phyloP scores from a whole-genome alignment of 495 filamentous ascomycete genomes.

The Delitschia confertaspora region DNA sequence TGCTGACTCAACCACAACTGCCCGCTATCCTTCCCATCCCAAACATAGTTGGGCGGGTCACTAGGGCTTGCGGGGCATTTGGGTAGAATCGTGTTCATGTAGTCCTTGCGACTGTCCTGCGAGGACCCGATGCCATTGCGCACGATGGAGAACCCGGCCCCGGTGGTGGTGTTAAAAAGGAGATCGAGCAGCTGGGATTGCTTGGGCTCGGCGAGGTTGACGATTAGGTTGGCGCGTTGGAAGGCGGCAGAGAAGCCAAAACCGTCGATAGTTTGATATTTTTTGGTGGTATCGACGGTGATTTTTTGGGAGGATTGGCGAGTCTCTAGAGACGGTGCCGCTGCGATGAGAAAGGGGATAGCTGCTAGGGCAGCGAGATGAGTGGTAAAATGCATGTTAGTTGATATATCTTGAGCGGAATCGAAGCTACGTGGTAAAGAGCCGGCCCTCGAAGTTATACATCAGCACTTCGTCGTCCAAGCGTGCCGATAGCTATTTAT shows the following conservation, averaged over 20 bases:
- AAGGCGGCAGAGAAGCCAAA: conserved; percentile 24
- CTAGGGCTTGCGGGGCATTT: conserved; percentile 10
- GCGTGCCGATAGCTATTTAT: neutral
- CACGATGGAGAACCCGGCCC: conserved; percentile 24
- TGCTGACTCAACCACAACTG: conserved; percentile 23
- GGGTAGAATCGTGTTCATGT: conserved; percentile 37
- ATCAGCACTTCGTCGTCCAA: conserved; percentile 16
- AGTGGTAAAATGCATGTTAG: conserved; percentile 1
- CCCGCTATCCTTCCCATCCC: conserved; percentile 24
- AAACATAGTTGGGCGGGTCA: conserved; percentile 18
- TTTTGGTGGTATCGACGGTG: conserved; percentile 15
- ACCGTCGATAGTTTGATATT: conserved; percentile 25
- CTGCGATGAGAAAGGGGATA: conserved; percentile 2
- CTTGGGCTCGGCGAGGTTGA: conserved; percentile 41
- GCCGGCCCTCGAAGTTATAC: neutral
- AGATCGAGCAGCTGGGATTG: conserved; percentile 19
- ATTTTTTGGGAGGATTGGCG: conserved; percentile 13
- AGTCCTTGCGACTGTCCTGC: conserved; percentile 30
- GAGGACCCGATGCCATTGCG: conserved; percentile 23
- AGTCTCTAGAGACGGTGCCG: conserved; percentile 5
- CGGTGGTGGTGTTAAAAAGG: conserved; percentile 23
- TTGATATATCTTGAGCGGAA: neutral
- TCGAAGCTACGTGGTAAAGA: neutral
- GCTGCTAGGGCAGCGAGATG: conserved; percentile 8
- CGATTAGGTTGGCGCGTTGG: conserved; percentile 32